A percentile compares a stretch with the other conserved stretches of the same genome.
phyloP scores from a whole-genome alignment of 1,139 yeast genomes.

The Petasospora rhodanensis region DNA sequence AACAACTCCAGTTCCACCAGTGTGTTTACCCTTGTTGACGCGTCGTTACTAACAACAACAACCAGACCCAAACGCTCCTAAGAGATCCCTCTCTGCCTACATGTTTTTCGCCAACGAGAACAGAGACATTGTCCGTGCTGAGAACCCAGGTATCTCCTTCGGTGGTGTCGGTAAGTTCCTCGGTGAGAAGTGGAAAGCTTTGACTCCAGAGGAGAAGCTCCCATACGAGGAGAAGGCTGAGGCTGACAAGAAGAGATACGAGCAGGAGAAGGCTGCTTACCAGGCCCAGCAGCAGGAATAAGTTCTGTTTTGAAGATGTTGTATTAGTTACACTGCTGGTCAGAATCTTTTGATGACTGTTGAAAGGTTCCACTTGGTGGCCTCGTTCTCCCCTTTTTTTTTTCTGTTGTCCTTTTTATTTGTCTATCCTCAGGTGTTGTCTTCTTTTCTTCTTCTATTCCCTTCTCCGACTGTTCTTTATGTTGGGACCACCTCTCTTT shows the following conservation, averaged over 20 bases:
- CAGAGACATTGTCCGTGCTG: conserved; percentile 92
- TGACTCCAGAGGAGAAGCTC: conserved; percentile 70
- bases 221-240: conserved; percentile 94
- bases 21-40: conserved; percentile 2
- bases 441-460: not conserved
- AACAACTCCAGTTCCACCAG: not conserved
- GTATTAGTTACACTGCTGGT: too few relatives aligned
- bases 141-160: conserved; percentile 89
- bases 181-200: conserved; percentile 96
- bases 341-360: too few relatives aligned
- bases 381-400: not conserved
- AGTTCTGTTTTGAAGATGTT: too few relatives aligned
- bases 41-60: conserved; percentile 14
- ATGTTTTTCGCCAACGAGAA: conserved; percentile 98
- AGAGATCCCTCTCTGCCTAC: conserved; percentile 96
- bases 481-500: too few relatives aligned
- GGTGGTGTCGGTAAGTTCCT: conserved; percentile 89
- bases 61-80: conserved; percentile 99
- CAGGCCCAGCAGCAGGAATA: conserved; percentile 34
- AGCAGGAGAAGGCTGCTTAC: conserved; percentile 91
- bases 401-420: not conserved
- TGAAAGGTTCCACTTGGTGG: too few relatives aligned
- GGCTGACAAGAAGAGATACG: conserved; percentile 95
- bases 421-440: not conserved
- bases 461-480: too few relatives aligned